Conservation (phyloP, 2,329 filamentous ascomycete species). For the Sporothrix mexicana region DNA sequence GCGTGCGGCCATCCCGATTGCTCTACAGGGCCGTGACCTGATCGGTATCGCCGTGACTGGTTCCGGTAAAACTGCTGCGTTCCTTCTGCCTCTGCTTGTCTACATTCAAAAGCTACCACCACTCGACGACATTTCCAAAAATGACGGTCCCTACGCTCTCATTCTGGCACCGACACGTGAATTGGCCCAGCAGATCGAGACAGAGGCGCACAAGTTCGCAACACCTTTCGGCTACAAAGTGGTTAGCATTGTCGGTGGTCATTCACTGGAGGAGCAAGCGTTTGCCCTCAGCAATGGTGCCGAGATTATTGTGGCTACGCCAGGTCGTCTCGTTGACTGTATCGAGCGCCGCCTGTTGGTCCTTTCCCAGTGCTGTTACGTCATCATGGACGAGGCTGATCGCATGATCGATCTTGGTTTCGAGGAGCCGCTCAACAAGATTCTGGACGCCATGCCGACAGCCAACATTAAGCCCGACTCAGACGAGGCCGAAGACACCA, state of each 20-base stretch:
- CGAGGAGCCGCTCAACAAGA: slow-evolving; percentile 96
- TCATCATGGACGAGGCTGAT: slow-evolving; percentile 99
- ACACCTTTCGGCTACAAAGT: slow-evolving; percentile 89
- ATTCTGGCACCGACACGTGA: slow-evolving; percentile 96
- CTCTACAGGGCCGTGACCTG: slow-evolving; percentile 88
- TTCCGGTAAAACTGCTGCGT: slow-evolving; percentile 97
- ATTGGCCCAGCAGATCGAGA: slow-evolving; percentile 95
- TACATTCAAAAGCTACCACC: slow-evolving; percentile 92
- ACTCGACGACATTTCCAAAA: slow-evolving; percentile 83
- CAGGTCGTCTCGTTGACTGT: slow-evolving; percentile 94
- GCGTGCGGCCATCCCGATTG: slow-evolving; percentile 92
- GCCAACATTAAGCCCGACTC: slow-evolving; percentile 94
- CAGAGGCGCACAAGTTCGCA: slow-evolving; percentile 92
- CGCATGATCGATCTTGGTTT: slow-evolving; percentile 99
- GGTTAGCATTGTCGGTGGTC: slow-evolving; percentile 97
- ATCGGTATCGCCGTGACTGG: slow-evolving; percentile 97
- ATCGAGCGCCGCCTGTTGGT: slow-evolving; percentile 92
- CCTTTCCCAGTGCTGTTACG: slow-evolving; percentile 93
- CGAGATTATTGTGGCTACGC: slow-evolving; percentile 98
- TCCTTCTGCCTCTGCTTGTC: slow-evolving; percentile 86
- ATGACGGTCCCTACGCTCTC: slow-evolving; percentile 96
- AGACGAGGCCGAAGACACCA: slow-evolving; percentile 85
- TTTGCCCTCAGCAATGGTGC: slow-evolving; percentile 89
- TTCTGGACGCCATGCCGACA: slow-evolving; percentile 90
- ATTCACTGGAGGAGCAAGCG: slow-evolving; percentile 91